phyloP scores from a whole-genome alignment of 1,284 basidiomycete genomes.

The Austroboletus olivaceoglutinosus region DNA sequence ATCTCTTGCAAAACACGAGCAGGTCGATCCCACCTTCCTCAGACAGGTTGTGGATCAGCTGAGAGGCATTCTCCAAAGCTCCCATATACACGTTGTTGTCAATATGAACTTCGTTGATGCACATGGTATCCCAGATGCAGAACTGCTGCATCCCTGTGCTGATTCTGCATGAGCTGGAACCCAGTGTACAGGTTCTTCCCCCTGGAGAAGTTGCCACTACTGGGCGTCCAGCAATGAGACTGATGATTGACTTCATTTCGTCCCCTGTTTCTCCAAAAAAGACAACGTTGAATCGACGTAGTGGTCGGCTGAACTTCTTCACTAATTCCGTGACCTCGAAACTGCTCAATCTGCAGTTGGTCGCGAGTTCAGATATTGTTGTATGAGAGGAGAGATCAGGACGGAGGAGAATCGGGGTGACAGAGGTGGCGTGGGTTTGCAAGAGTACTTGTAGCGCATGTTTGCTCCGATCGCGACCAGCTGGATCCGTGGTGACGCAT shows the following conservation, averaged over 20 bases:
- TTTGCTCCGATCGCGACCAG: neutral
- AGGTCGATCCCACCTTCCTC: conserved; percentile 23
- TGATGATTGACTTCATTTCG: neutral
- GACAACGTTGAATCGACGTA: neutral
- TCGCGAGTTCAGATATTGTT: neutral
- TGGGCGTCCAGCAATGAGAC: conserved; percentile 2
- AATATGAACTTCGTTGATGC: neutral
- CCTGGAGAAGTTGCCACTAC: neutral
- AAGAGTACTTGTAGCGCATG: neutral
- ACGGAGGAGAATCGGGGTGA: neutral
- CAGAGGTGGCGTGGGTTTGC: neutral
- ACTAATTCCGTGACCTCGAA: neutral
- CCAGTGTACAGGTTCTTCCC: neutral
- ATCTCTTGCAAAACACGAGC: conserved; percentile 32
- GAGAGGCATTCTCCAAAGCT: neutral
- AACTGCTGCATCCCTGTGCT: neutral
- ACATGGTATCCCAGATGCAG: neutral
- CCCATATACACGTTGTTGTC: neutral
- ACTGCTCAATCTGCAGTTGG: neutral
- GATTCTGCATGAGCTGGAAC: neutral
- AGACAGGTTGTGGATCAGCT: conserved; percentile 1
- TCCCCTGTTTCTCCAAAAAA: neutral
- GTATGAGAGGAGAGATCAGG: neutral
- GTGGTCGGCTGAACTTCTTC: neutral
- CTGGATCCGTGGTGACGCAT: neutral